Evolutionary conservation across 306 rosid genomes (phyloP).

Genomic region (Glycine tomentella): DNA sequence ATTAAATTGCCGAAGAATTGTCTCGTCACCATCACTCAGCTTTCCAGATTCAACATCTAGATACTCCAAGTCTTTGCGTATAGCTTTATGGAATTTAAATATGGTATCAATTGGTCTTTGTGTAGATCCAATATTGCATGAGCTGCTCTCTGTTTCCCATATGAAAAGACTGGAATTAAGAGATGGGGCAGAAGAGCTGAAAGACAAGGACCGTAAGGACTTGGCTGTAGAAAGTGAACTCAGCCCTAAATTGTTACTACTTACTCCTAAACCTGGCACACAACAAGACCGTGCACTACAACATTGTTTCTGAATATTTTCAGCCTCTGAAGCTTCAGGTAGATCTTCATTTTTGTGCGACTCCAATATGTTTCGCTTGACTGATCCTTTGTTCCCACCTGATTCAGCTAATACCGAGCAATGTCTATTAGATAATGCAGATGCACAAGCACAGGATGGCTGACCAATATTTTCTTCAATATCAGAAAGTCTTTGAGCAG

Average conservation of each 20-base stretch:
- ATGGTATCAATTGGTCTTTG: conserved; percentile 96
- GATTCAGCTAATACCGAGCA: conserved; percentile 59
- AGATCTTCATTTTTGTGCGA: conserved; percentile 57
- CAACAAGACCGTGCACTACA: conserved; percentile 72
- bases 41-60: conserved; percentile 98
- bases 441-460: conserved; percentile 65
- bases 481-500: conserved; percentile 73
- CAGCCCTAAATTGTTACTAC: conserved; percentile 77
- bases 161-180: conserved; percentile 89
- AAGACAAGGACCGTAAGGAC: conserved; percentile 90
- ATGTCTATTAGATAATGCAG: conserved; percentile 64
- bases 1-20: conserved; percentile 72
- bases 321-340: conserved; percentile 52
- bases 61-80: conserved; percentile 97
- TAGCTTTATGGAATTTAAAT: conserved; percentile 97
- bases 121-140: conserved; percentile 68
- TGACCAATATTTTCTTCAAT: conserved; percentile 68
- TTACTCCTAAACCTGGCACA: conserved; percentile 96
- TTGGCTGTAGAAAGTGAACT: conserved; percentile 73
- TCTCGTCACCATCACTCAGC: conserved; percentile 78
- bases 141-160: conserved; percentile 81
- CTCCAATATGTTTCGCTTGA: conserved; percentile 56
- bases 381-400: conserved; percentile 62
- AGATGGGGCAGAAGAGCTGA: conserved; percentile 91
- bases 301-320: conserved; percentile 61